These are phyloP conservation scores for Penicillium paxilli DNA, from an alignment of 495 filamentous ascomycete genomes.

Conservation along the genomic window DNA sequence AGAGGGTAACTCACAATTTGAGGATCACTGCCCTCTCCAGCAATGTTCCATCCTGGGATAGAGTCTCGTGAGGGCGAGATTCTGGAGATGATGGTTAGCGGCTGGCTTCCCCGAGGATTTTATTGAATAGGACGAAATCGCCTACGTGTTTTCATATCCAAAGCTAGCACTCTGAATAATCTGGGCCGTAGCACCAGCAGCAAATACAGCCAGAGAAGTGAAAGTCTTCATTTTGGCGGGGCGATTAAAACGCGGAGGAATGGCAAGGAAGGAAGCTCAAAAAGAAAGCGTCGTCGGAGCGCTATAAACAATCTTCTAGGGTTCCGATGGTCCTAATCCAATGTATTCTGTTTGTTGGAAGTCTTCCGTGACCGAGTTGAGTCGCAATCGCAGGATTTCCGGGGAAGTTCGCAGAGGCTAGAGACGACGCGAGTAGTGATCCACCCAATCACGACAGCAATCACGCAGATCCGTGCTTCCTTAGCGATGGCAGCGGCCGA, in stretches of 20 bases:
- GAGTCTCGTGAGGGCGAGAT: constrained; percentile 56
- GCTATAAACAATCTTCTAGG: neutral
- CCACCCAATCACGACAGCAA: constrained; percentile 53
- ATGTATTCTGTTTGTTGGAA: neutral
- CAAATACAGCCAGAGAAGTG: constrained; percentile 46
- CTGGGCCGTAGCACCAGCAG: constrained; percentile 58
- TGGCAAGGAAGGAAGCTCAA: neutral
- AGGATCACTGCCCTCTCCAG: constrained; percentile 69
- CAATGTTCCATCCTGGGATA: constrained; percentile 66
- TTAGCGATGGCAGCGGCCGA: constrained; percentile 43
- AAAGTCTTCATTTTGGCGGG: constrained; percentile 42
- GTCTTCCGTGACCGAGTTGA: constrained; percentile 7
- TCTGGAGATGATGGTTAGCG: constrained; percentile 36
- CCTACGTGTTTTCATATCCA: constrained; percentile 67
- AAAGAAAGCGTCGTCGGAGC: neutral
- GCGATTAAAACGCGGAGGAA: constrained; percentile 4
- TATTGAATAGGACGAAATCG: neutral
- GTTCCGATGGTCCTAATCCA: neutral
- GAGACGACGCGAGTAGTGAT: constrained; percentile 47
- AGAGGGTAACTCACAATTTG: constrained; percentile 49
- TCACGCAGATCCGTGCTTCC: constrained; percentile 47
- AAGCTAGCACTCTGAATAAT: constrained; percentile 73
- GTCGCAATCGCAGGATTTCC: constrained; percentile 29
- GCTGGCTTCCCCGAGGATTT: neutral
- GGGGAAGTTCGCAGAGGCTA: constrained; percentile 33